phyloP scores from a whole-genome alignment of 352 stramenopile species.

The Phytophthora foliorum region DNA sequence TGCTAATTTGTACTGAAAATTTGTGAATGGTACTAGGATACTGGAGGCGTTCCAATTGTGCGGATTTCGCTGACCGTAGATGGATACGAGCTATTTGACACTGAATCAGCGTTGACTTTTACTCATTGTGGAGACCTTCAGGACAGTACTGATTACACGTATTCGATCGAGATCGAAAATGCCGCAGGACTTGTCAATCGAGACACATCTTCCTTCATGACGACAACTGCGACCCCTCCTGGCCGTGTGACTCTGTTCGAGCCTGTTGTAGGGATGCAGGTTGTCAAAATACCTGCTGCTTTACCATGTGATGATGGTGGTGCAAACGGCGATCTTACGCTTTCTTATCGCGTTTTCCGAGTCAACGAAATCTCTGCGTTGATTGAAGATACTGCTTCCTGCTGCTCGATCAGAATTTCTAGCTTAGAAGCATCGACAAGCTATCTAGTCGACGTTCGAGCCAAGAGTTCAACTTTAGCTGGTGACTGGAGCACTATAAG shows the following conservation, averaged over 20 bases:
- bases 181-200: conserved; percentile 34
- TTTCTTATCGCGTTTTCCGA: conserved; percentile 18
- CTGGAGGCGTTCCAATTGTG: conserved; percentile 47
- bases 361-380: conserved; percentile 24
- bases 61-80: conserved; percentile 45
- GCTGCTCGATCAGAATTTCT: conserved; percentile 16
- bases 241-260: conserved; percentile 22
- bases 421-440: conserved; percentile 26
- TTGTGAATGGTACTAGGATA: conserved; percentile 39
- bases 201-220: conserved; percentile 37
- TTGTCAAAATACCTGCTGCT: conserved; percentile 22
- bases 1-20: background rate
- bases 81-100: conserved; percentile 39
- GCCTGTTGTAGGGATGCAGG: conserved; percentile 14
- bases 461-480: conserved; percentile 21
- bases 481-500: conserved; percentile 37
- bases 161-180: conserved; percentile 63
- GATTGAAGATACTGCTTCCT: conserved; percentile 19
- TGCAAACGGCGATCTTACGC: background rate
- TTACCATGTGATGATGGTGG: conserved; percentile 51
- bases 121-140: conserved; percentile 45
- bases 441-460: conserved; percentile 41
- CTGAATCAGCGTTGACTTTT: conserved; percentile 31
- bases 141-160: conserved; percentile 40
- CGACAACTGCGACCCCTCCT: conserved; percentile 17